Conservation (phyloP, 177 flowering plant genomes). For the Vitis hybrid region DNA sequence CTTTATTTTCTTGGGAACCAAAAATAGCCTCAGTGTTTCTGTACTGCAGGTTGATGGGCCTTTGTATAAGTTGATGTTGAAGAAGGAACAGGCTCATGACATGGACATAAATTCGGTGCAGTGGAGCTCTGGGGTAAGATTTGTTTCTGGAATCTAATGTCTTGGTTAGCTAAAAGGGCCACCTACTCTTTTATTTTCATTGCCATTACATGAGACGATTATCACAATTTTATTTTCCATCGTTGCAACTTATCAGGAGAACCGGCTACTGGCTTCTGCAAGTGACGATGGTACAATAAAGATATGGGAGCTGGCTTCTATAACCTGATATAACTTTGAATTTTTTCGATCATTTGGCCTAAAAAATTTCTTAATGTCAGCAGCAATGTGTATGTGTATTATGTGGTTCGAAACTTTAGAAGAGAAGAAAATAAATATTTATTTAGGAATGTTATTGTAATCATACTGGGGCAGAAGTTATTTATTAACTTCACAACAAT, state of each 20-base stretch:
- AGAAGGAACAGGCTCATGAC: conserved; percentile 88
- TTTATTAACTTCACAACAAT: too few relatives aligned
- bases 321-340: conserved; percentile 19
- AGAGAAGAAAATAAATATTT: too few relatives aligned
- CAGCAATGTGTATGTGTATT: not conserved
- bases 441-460: too few relatives aligned
- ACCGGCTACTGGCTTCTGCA: conserved; percentile 75
- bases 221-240: not conserved
- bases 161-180: not conserved
- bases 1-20: too few relatives aligned
- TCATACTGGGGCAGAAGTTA: too few relatives aligned
- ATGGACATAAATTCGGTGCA: conserved; percentile 93
- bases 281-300: conserved; percentile 85
- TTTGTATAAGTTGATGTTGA: conserved; percentile 56
- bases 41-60: conserved; percentile 66
- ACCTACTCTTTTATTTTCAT: not conserved
- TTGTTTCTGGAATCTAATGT: not conserved
- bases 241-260: conserved; percentile 39
- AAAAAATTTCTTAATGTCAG: not conserved
- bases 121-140: conserved; percentile 77
- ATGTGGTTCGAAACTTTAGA: not conserved
- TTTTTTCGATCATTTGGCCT: not conserved
- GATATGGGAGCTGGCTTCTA: conserved; percentile 74
- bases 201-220: not conserved
- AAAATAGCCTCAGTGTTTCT: not conserved